Evolutionary conservation across 257 asterid genomes (phyloP).

Genomic region (Fraxinus excelsior): DNA sequence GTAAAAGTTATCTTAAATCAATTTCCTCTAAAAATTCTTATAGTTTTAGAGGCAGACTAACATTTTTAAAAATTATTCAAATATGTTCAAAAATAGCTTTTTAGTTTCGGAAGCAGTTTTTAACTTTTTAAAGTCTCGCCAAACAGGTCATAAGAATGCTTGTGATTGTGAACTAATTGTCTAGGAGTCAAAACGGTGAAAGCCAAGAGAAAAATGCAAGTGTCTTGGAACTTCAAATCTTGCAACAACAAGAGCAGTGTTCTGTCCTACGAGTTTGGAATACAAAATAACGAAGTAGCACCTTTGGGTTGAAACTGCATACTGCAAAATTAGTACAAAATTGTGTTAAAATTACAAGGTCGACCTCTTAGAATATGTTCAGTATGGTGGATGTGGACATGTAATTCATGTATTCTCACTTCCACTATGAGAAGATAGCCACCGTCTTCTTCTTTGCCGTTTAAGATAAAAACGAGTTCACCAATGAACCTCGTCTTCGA

Average conservation of each 20-base stretch:
- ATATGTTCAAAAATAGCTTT: no score
- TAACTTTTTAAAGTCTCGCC: no score
- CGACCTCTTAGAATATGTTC: background rate
- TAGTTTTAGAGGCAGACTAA: no score
- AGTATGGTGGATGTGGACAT: no score
- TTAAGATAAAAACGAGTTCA: slow-evolving; percentile 75
- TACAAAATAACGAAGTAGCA: slow-evolving; percentile 82
- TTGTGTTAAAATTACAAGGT: background rate
- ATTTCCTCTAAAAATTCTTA: no score
- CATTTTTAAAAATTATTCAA: no score
- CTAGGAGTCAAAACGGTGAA: slow-evolving; percentile 82
- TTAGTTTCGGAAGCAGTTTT: no score
- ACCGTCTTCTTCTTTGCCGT: slow-evolving; percentile 59
- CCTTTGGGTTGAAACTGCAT: slow-evolving; percentile 81
- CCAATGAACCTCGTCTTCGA: slow-evolving; percentile 74
- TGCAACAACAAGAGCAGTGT: slow-evolving; percentile 70
- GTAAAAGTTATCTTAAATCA: no score
- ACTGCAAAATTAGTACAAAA: slow-evolving; percentile 45
- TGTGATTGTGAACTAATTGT: background rate
- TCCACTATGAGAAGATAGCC: slow-evolving; percentile 89
- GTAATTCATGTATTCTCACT: slow-evolving; percentile 37
- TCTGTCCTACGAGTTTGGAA: slow-evolving; percentile 57
- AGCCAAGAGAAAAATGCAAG: slow-evolving; percentile 86
- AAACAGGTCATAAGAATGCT: no score
- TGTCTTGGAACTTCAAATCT: slow-evolving; percentile 82